Percentiles rank a stretch among this genome's conserved stretches.
Evolutionary conservation across 257 asterid species (phyloP).

Genomic region (Nicotiana tomentosiformis): DNA sequence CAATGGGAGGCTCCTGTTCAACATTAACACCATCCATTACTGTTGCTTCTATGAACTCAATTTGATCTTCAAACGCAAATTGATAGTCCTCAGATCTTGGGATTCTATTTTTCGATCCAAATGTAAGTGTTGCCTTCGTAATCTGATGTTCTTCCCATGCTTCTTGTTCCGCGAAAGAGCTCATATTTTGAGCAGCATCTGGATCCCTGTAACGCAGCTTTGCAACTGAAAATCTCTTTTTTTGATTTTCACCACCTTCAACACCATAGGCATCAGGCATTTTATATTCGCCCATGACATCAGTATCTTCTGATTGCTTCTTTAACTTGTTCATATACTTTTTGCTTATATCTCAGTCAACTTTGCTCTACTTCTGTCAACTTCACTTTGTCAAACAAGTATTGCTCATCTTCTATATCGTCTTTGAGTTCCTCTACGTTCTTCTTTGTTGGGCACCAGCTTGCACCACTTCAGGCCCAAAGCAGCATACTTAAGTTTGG

Average conservation of each 20-base stretch:
- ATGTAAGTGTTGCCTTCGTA: conserved; percentile 73
- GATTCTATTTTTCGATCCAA: conserved; percentile 63
- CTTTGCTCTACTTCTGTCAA: conserved; percentile 29
- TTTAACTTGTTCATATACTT: no score
- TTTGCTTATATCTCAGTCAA: no score
- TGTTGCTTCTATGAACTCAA: conserved; percentile 37
- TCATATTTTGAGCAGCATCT: conserved; percentile 71
- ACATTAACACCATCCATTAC: conserved; percentile 78
- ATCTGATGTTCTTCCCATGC: conserved; percentile 99
- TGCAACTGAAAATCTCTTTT: no score
- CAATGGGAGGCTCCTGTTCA: conserved; percentile 41
- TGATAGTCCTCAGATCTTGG: conserved; percentile 53
- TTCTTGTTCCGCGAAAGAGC: conserved; percentile 93
- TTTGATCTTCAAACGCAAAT: conserved; percentile 1
- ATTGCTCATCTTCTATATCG: conserved; percentile 81
- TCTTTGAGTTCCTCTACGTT: conserved; percentile 68
- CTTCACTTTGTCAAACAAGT: conserved; percentile 65
- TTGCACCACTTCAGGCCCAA: no score
- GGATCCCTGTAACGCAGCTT: no score
- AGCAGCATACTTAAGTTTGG: no score
- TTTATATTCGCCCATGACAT: no score
- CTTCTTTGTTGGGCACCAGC: conserved; percentile 23
- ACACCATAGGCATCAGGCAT: no score
- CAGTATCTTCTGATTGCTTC: no score
- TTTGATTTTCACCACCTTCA: no score